Percentiles rank a stretch among this genome's conserved stretches.
phyloP scores from a whole-genome alignment of 2,329 filamentous ascomycete genomes.

The Periconia digitata region DNA sequence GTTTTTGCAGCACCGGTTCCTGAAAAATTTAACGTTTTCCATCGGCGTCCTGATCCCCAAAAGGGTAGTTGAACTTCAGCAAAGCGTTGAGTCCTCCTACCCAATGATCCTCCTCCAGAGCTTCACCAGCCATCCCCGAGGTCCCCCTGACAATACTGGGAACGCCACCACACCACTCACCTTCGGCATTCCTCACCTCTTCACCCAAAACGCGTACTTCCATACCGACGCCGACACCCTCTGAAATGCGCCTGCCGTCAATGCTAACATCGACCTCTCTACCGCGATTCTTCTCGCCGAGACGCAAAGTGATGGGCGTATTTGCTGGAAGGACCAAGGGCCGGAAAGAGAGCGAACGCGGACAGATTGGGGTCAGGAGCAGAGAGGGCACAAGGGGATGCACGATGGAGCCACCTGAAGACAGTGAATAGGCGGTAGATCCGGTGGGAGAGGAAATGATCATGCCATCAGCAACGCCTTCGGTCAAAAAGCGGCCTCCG shows the following conservation, averaged over 20 bases:
- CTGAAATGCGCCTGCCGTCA: constrained; percentile 49
- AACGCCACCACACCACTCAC: constrained; percentile 74
- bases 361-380: constrained; percentile 91
- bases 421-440: constrained; percentile 93
- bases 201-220: constrained; percentile 90
- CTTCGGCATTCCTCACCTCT: constrained; percentile 56
- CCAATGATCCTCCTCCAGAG: constrained; percentile 81
- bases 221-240: constrained; percentile 51
- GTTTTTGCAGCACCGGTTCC: too few relatives aligned
- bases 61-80: constrained; percentile 96
- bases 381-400: constrained; percentile 89
- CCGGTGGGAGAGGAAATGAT: constrained; percentile 92
- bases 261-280: constrained; percentile 54
- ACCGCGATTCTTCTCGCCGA: constrained; percentile 65
- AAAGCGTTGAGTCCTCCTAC: constrained; percentile 91
- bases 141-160: constrained; percentile 80
- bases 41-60: constrained; percentile 61
- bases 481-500: constrained; percentile 85
- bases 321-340: constrained; percentile 87
- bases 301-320: constrained; percentile 76
- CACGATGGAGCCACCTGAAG: constrained; percentile 87
- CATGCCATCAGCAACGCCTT: constrained; percentile 93
- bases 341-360: constrained; percentile 86
- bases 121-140: constrained; percentile 29
- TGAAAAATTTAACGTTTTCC: background rate